phyloP scores from a whole-genome alignment of 2,329 filamentous ascomycete species.

The Cercospora berteroae region DNA sequence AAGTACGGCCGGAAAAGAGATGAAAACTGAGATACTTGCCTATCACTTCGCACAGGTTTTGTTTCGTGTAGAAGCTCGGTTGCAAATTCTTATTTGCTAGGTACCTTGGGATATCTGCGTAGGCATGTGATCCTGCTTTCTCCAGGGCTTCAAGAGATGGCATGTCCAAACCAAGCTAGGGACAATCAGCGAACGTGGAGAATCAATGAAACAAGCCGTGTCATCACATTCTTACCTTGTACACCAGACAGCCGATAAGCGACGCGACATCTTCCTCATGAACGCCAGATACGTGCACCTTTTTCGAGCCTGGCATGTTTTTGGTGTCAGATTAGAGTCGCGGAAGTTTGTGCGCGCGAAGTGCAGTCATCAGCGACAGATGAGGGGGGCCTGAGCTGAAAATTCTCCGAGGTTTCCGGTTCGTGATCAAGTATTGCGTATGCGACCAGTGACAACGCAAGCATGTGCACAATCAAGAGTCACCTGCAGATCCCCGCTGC shows the following conservation, averaged over 20 bases:
- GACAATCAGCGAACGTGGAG: not conserved
- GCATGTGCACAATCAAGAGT: no score
- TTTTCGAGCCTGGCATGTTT: slow-evolving; percentile 4
- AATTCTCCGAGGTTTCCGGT: not conserved
- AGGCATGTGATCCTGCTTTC: not conserved
- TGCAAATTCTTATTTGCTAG: not conserved
- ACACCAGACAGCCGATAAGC: slow-evolving; percentile 1
- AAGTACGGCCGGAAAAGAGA: not conserved
- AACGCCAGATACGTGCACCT: not conserved
- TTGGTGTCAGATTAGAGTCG: not conserved
- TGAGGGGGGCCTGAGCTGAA: not conserved
- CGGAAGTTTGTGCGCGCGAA: not conserved
- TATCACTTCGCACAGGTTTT: slow-evolving; percentile 1
- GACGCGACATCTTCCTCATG: slow-evolving; percentile 2
- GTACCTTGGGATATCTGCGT: not conserved
- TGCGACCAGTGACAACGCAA: no score
- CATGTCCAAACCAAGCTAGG: slow-evolving; percentile 5
- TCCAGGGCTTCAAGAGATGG: slow-evolving; percentile 3
- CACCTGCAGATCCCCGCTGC: no score
- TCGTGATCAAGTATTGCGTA: no score
- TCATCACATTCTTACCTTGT: not conserved
- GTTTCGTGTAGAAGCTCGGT: slow-evolving; percentile 3
- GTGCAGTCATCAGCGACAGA: not conserved
- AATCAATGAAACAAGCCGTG: not conserved
- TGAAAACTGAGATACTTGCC: not conserved